Base-by-base conservation (phyloP, 2,329 filamentous ascomycete species). In the Xylaria sp. region DNA sequence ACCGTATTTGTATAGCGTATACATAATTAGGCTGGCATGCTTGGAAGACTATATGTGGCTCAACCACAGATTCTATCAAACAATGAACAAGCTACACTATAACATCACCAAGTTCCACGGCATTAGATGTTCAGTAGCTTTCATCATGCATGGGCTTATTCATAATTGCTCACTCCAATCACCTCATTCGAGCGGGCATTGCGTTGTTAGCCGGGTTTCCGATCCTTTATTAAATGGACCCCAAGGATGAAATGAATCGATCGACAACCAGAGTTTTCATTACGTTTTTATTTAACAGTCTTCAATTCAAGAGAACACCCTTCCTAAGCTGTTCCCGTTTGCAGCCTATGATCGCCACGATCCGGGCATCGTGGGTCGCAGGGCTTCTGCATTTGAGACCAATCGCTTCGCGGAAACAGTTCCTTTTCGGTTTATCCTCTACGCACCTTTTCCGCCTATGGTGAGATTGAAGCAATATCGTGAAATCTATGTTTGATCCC, bases 181-280 rank as follows among this genome's bases (percentile, higher is more conserved):
- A 62, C 58, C 61, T 65, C 59, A 56, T 20, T 46, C 39, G 61
- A 67, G 54, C 60, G 58, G 51, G 25, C 50, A 55, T 65, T 50
- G 59, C 63, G 52, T 64, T 55, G 48, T 58, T 48, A 67, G 70
- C 64, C 68, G 68, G 65, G 57, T 62, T 63, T 58, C 68, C 68
- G 65, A 68, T 58, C 55, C 61, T 65, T 64, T 60, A 70, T 65
- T 65, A 69, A 66, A 63, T 15, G 46, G 66, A 66, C 66, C 66
- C 66, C 63, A 63, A 68, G 46, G 25, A 68, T 32, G 61, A 62
- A 52, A 66, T 68, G 46, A 66, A 68, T 23, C 63, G 67, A 70
- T 65, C 61, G 67, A 70, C 57, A 70, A 48, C 54, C 54, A 39
- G 50, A 64, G 58, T 70, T 72, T 70, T n/a, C 58, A 70, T 72